phyloP scores from a whole-genome alignment of 805 yeast genomes.

The Yamadazyma scolyti region DNA sequence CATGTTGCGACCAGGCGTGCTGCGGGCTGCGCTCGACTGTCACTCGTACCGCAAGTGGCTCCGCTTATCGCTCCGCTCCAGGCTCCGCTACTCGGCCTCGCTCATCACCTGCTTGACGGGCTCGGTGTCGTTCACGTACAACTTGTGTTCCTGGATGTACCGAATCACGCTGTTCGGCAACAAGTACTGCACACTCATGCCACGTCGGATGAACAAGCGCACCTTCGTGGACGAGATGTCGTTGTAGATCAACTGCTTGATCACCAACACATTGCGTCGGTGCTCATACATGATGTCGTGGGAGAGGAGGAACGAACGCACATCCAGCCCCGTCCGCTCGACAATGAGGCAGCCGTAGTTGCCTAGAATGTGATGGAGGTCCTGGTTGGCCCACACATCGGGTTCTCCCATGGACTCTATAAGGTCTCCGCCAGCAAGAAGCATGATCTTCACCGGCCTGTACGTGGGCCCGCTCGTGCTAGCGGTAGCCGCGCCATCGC shows the following conservation, averaged over 20 bases:
- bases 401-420: slow-evolving; percentile 99
- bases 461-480: too few relatives aligned
- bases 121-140: slow-evolving; percentile 82
- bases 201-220: slow-evolving; percentile 84
- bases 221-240: slow-evolving; percentile 96
- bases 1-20: too few relatives aligned
- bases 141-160: slow-evolving; percentile 87
- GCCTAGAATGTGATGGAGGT: slow-evolving; percentile 91
- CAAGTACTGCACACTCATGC: slow-evolving; percentile 94
- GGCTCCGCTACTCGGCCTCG: slow-evolving; percentile 23
- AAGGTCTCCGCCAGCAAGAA: slow-evolving; percentile 95
- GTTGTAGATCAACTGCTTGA: slow-evolving; percentile 93
- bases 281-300: slow-evolving; percentile 99
- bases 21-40: too few relatives aligned
- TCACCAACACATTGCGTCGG: slow-evolving; percentile 86
- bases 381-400: slow-evolving; percentile 97
- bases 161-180: slow-evolving; percentile 92
- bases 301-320: slow-evolving; percentile 81
- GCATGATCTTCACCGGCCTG: slow-evolving; percentile 92
- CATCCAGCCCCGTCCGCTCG: slow-evolving; percentile 96
- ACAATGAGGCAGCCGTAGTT: slow-evolving; percentile 95
- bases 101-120: slow-evolving; percentile 85
- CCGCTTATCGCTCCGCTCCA: too few relatives aligned
- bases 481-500: too few relatives aligned
- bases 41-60: too few relatives aligned